phyloP scores from a whole-genome alignment of 805 yeast species.

The Candida coleopterorum region DNA sequence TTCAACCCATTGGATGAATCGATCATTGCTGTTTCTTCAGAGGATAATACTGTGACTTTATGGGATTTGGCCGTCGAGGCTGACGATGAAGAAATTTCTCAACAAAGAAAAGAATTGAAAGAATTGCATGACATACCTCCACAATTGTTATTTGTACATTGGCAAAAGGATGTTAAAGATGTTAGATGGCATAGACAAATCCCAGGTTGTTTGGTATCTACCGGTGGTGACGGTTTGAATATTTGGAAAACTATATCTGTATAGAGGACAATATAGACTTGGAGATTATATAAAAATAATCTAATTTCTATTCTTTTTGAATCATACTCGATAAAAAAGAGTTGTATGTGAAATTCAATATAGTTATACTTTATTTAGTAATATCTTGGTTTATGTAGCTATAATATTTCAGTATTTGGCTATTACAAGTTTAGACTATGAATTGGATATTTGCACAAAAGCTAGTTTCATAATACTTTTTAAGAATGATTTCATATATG shows the following conservation, averaged over 20 bases:
- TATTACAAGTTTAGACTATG: no score
- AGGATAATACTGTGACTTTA: conserved; percentile 92
- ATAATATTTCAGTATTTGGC: no score
- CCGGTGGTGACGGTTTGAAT: conserved; percentile 93
- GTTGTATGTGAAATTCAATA: no score
- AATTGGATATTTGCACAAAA: no score
- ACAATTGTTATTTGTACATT: conserved; percentile 91
- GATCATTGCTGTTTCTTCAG: conserved; percentile 91
- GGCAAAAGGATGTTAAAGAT: conserved; percentile 97
- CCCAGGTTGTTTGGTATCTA: conserved; percentile 91
- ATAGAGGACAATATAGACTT: no score
- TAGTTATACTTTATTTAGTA: no score
- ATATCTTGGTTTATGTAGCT: no score
- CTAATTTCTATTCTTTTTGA: no score
- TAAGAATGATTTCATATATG: no score
- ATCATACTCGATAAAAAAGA: no score
- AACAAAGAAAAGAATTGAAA: conserved; percentile 70
- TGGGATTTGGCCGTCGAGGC: conserved; percentile 99
- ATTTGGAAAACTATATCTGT: conserved; percentile 95
- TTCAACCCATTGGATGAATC: conserved; percentile 96
- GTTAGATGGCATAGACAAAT: conserved; percentile 97
- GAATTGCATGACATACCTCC: conserved; percentile 92
- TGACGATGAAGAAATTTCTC: conserved; percentile 92
- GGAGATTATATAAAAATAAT: no score
- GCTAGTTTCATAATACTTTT: no score